Conservation (phyloP, 371 early-diverging fungal genomes). For the Mucor lusitanicus region DNA sequence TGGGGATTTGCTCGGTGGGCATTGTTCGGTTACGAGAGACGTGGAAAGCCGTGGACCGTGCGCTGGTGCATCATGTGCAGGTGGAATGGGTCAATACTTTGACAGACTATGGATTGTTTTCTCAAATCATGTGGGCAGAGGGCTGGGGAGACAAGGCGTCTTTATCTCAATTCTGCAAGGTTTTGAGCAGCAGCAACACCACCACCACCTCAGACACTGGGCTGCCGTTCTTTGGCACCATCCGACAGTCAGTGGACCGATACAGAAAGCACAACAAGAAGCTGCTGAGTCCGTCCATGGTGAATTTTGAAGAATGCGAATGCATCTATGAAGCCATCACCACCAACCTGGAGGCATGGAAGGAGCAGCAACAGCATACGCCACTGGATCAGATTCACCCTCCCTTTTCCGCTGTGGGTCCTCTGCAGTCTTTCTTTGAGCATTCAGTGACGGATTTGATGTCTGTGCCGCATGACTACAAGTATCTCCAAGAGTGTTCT, state of each 20-base stretch:
- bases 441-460: constrained; percentile 35
- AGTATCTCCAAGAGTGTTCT: constrained; percentile 56
- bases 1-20: constrained; percentile 73
- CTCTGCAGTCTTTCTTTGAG: constrained; percentile 48
- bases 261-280: constrained; percentile 27
- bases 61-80: constrained; percentile 50
- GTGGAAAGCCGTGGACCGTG: constrained; percentile 68
- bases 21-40: constrained; percentile 74
- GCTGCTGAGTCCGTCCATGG: constrained; percentile 10
- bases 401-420: constrained; percentile 18
- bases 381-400: not conserved
- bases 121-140: constrained; percentile 35
- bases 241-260: constrained; percentile 42
- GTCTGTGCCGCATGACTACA: constrained; percentile 48
- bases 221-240: constrained; percentile 47
- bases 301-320: constrained; percentile 50
- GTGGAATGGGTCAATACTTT: constrained; percentile 63
- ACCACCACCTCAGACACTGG: not conserved
- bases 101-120: constrained; percentile 52
- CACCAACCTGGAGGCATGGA: constrained; percentile 28
- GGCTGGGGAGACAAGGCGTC: constrained; percentile 22
- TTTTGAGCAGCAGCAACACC: constrained; percentile 1
- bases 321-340: constrained; percentile 40
- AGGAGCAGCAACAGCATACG: not conserved
- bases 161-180: not conserved